These are phyloP conservation scores for Aspergillus asperescens DNA, from an alignment of 495 filamentous ascomycete genomes.

Conservation along the genomic window DNA sequence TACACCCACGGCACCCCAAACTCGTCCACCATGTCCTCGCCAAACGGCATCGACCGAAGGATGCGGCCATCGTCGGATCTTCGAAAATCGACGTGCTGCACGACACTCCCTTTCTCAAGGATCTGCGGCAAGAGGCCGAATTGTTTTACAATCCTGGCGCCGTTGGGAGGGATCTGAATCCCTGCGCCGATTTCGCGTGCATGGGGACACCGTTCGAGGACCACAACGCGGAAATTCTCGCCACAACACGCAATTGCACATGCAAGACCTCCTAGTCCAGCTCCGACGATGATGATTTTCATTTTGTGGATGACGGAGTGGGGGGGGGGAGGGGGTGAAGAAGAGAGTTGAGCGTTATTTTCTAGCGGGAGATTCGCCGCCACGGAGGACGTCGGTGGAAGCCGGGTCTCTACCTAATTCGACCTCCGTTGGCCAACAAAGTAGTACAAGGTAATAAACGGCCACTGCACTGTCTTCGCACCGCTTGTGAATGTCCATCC, in stretches of 20 bases:
- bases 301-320: neutral
- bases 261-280: conserved; percentile 39
- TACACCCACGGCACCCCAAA: conserved; percentile 26
- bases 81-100: conserved; percentile 46
- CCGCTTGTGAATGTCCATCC: conserved; percentile 55
- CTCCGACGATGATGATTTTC: conserved; percentile 50
- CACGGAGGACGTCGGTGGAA: too few species aligned
- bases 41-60: conserved; percentile 28
- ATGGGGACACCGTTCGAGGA: conserved; percentile 47
- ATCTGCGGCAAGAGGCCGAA: conserved; percentile 45
- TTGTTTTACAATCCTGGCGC: conserved; percentile 36
- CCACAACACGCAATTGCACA: conserved; percentile 53
- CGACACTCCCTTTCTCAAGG: conserved; percentile 36
- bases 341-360: neutral
- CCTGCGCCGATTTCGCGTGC: conserved; percentile 48
- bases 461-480: conserved; percentile 27
- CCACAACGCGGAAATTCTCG: conserved; percentile 33
- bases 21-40: conserved; percentile 14
- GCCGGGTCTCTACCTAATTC: neutral
- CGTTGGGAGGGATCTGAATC: conserved; percentile 52
- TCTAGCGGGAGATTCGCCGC: neutral
- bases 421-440: neutral
- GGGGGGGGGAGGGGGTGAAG: too few species aligned
- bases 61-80: conserved; percentile 48
- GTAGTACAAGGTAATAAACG: conserved; percentile 25